Evolutionary conservation across 768 basidiomycete genomes (phyloP).

Genomic region (Suillus brevipes): DNA sequence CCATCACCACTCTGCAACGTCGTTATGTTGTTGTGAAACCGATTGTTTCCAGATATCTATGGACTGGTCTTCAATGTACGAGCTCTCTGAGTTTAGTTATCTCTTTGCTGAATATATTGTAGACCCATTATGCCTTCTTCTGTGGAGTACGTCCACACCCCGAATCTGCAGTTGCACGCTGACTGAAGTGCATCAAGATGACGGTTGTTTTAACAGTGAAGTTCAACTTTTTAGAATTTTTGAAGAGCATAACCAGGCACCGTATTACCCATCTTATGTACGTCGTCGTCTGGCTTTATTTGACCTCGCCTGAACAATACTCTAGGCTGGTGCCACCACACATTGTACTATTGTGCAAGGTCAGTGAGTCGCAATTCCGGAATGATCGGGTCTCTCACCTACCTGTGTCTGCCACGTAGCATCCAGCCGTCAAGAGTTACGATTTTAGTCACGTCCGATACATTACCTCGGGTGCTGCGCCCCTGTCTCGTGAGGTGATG

Average conservation of each 20-base stretch:
- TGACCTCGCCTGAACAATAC: background rate
- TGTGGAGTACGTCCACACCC: slow-evolving; percentile 44
- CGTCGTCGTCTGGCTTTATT: background rate
- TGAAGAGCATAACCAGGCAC: slow-evolving; percentile 47
- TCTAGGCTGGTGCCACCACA: slow-evolving; percentile 48
- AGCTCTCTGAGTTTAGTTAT: slow-evolving; percentile 14
- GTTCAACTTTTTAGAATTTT: slow-evolving; percentile 45
- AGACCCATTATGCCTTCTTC: slow-evolving; percentile 62
- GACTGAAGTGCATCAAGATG: slow-evolving; percentile 40
- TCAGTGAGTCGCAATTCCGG: slow-evolving; percentile 12
- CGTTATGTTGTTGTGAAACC: background rate
- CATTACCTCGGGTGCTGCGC: slow-evolving; percentile 54
- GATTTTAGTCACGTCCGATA: slow-evolving; percentile 41
- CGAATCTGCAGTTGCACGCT: background rate
- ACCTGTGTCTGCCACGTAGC: slow-evolving; percentile 21
- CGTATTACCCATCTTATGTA: slow-evolving; percentile 46
- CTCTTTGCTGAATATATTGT: slow-evolving; percentile 25
- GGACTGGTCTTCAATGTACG: slow-evolving; percentile 59
- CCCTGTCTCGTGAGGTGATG: slow-evolving; percentile 53
- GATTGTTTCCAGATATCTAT: slow-evolving; percentile 54
- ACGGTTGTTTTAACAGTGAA: slow-evolving; percentile 47
- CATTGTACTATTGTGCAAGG: slow-evolving; percentile 52
- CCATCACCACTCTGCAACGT: background rate
- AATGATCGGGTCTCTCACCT: background rate
- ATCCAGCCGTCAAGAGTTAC: slow-evolving; percentile 41